phyloP scores from a whole-genome alignment of 2,329 filamentous ascomycete genomes.

The Phyllosticta paracitricarpa region DNA sequence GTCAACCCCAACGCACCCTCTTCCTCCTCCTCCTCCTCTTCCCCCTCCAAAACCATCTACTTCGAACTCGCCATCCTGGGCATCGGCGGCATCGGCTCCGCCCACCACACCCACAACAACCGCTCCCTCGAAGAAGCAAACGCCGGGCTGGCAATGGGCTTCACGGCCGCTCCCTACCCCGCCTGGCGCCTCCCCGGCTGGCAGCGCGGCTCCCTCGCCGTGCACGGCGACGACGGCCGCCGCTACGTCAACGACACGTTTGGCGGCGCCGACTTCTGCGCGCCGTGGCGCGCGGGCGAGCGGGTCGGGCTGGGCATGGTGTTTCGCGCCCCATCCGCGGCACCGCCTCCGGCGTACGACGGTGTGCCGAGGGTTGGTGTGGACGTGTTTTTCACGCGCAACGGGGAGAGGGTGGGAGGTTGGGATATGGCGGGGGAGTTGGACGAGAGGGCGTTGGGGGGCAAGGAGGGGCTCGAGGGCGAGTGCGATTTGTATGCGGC shows the following conservation, averaged over 20 bases:
- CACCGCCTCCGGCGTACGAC: constrained; percentile 26
- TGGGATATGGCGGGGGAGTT: constrained; percentile 71
- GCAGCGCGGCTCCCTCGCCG: constrained; percentile 63
- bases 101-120: neutral
- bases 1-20: constrained; percentile 21
- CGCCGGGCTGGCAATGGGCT: constrained; percentile 57
- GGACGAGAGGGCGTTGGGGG: constrained; percentile 53
- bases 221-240: constrained; percentile 74
- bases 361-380: constrained; percentile 19
- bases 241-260: constrained; percentile 65
- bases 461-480: constrained; percentile 57
- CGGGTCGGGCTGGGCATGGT: constrained; percentile 64
- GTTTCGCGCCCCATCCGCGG: constrained; percentile 35
- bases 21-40: neutral
- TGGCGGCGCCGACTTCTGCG: constrained; percentile 61
- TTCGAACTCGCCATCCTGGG: constrained; percentile 56
- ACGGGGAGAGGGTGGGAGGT: constrained; percentile 48
- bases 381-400: constrained; percentile 60
- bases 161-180: constrained; percentile 64
- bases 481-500: constrained; percentile 61
- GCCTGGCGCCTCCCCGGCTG: constrained; percentile 69
- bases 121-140: constrained; percentile 31
- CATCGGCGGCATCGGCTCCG: constrained; percentile 23
- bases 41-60: constrained; percentile 48
- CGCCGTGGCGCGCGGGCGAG: constrained; percentile 53